Conservation (phyloP, 2,329 filamentous ascomycete genomes). For the Penicillium sp. region DNA sequence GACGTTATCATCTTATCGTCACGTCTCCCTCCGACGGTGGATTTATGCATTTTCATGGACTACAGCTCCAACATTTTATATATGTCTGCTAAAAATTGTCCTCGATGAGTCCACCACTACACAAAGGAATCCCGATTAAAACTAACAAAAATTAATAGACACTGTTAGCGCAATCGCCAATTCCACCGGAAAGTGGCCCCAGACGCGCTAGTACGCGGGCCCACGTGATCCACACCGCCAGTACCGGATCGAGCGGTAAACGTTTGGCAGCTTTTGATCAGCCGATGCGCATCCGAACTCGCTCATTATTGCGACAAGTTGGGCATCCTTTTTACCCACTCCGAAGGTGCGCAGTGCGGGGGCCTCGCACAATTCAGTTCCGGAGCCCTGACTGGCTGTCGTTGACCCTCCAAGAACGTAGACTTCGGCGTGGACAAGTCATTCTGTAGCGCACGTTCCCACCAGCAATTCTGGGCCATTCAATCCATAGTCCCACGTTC, state of each 20-base stretch:
- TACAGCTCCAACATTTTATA: neutral
- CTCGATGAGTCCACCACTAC: neutral
- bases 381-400: neutral
- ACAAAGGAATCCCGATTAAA: neutral
- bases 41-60: constrained; percentile 5
- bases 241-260: constrained; percentile 23
- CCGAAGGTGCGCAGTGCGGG: neutral
- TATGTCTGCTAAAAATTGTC: neutral
- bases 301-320: constrained; percentile 19
- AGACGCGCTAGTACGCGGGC: constrained; percentile 23
- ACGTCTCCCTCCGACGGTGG: constrained; percentile 19
- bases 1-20: constrained; percentile 20
- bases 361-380: constrained; percentile 3
- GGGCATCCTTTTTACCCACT: constrained; percentile 7
- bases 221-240: constrained; percentile 25
- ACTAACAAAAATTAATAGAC: neutral
- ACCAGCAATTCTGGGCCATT: constrained; percentile 13
- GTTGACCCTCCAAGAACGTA: neutral
- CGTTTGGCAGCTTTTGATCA: constrained; percentile 20
- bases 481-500: constrained; percentile 1
- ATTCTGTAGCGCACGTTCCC: constrained; percentile 16
- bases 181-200: constrained; percentile 5
- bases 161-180: constrained; percentile 11
- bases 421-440: constrained; percentile 11
- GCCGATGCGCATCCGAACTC: constrained; percentile 22